Evolutionary conservation across 208 protist genomes (phyloP).

Genomic region (Trypanosoma melophagium): DNA sequence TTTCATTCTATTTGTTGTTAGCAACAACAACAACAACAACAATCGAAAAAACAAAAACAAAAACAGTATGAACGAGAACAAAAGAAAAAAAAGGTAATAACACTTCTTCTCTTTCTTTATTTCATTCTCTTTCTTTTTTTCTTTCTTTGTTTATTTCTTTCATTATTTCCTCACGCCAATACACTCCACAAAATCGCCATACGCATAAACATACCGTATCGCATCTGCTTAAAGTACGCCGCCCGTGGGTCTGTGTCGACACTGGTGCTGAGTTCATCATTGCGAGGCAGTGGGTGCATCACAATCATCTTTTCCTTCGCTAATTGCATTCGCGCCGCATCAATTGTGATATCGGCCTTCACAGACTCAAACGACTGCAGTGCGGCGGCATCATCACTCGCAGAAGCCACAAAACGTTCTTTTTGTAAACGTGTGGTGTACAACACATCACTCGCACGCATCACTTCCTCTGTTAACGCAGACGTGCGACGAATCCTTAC

Average conservation of each 20-base stretch:
- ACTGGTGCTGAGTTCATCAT: conserved; percentile 94
- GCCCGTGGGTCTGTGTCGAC: conserved; percentile 94
- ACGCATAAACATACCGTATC: conserved; percentile 97
- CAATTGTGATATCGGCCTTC: conserved; percentile 74
- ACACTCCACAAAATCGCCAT: conserved; percentile 96
- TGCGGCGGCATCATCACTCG: conserved; percentile 43
- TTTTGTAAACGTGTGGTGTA: conserved; percentile 98
- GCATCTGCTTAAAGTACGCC: conserved; percentile 98
- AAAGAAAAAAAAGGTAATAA: neutral
- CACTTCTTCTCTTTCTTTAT: neutral
- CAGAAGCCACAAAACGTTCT: conserved; percentile 90
- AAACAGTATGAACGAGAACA: neutral
- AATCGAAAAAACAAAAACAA: too few species aligned
- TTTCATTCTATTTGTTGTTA: too few species aligned
- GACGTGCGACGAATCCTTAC: conserved; percentile 35
- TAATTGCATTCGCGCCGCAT: conserved; percentile 56
- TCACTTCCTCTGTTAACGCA: conserved; percentile 46
- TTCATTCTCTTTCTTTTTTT: conserved; percentile 2
- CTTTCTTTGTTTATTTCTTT: conserved; percentile 12
- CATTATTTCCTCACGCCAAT: conserved; percentile 37
- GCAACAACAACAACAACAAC: too few species aligned
- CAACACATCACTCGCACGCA: conserved; percentile 94
- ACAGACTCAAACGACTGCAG: conserved; percentile 86
- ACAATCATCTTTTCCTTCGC: conserved; percentile 94
- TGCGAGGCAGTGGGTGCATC: conserved; percentile 98